Evolutionary conservation across 768 basidiomycete genomes (phyloP), one percentile per base, ranked within the genome.

Genomic region (Suillus hirtellus): DNA sequence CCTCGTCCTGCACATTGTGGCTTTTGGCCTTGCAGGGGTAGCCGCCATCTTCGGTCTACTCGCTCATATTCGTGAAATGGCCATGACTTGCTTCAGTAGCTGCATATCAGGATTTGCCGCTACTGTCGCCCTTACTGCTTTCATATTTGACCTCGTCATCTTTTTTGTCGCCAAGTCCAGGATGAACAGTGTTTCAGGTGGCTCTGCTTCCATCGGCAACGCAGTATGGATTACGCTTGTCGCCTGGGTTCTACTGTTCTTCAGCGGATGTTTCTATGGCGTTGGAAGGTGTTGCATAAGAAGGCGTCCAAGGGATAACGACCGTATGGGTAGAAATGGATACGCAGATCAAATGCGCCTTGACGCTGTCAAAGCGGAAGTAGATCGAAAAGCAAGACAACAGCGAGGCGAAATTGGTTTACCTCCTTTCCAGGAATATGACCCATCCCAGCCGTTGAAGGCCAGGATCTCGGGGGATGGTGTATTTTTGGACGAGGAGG

Each of bases 221-320:
- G 94, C 91, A 24, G 84, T 96, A 49, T 98, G 96, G 96, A 79
- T 98, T 53, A 94, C 93, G 2, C 84, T 98, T 40, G 89, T 86
- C 1, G 92, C 93, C 1, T 95, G 90, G 84, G 31, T 96, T 19
- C 79, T 95, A 21, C 81, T 98, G 49, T 93, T 95, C 82, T 90
- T 97, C 75, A 89, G 91, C 52, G 92, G 94, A 14, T 96, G 94
- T 74, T 89, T 94, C 79, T 96, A 87, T 71, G 84, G 88, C 2
- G 69, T 94, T 46, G 95, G 96, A 17, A 82, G 91, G 63, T 95
- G 95, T 67, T 96, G 95, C 71, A 82, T 94, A n/a, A 80, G 78
- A 40, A 83, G 84, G 35, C 83, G 87, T 58, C 72, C 75, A 37
- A 75, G 74, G 52, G 79, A 73, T 31, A 73, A 79, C 50, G 75